Evolutionary conservation across 2,329 filamentous ascomycete genomes (phyloP).

Genomic region (Gyromitra esculenta): DNA sequence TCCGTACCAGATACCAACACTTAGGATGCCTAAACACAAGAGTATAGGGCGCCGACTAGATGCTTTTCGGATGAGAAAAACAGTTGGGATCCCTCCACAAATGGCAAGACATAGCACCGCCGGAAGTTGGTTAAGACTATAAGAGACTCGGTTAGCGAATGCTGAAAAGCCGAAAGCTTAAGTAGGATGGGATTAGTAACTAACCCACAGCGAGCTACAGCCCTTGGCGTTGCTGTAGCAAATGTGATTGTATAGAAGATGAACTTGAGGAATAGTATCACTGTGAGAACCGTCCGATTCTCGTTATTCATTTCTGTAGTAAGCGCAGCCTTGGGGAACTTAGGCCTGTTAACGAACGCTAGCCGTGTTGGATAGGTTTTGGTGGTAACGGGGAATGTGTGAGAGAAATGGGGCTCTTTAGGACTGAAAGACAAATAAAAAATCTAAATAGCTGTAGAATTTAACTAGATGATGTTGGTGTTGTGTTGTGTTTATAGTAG

Average conservation of each 20-base stretch:
- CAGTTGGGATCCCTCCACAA: slow-evolving; percentile 30
- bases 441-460: neutral
- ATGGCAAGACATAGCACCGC: slow-evolving; percentile 38
- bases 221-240: slow-evolving; percentile 41
- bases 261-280: slow-evolving; percentile 35
- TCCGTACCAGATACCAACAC: slow-evolving; percentile 35
- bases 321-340: neutral
- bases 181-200: neutral
- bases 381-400: neutral
- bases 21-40: slow-evolving; percentile 31
- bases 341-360: neutral
- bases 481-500: neutral
- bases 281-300: slow-evolving; percentile 27
- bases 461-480: neutral
- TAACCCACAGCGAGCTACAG: slow-evolving; percentile 41
- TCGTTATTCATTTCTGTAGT: slow-evolving; percentile 27
- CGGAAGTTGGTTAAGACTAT: slow-evolving; percentile 40
- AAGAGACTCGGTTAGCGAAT: slow-evolving; percentile 15
- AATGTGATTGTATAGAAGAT: slow-evolving; percentile 38
- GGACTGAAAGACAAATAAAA: neutral
- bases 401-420: neutral
- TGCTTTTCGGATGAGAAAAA: slow-evolving; percentile 30
- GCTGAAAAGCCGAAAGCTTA: neutral
- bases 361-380: neutral
- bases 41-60: slow-evolving; percentile 22